A percentile compares a stretch with the other conserved stretches of the same genome.
Evolutionary conservation across 805 yeast species (phyloP).

Genomic region (Wickerhamomyces bovis): DNA sequence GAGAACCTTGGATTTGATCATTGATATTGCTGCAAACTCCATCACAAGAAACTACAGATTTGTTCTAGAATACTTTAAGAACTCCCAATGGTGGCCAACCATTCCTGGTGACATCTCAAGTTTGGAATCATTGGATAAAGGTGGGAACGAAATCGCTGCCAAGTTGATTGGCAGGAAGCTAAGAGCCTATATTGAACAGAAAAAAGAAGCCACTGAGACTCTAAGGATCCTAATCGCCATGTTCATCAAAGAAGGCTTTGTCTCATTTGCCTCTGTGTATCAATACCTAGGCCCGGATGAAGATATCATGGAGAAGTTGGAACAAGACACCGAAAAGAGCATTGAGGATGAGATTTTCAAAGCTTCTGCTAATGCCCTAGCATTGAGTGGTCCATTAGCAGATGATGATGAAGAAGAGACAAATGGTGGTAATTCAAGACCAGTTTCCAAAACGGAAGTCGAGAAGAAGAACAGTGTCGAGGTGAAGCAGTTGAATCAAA

Average conservation of each 20-base stretch:
- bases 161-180: slow-evolving; percentile 46
- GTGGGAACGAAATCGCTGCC: slow-evolving; percentile 54
- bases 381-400: slow-evolving; percentile 79
- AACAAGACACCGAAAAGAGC: slow-evolving; percentile 38
- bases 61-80: slow-evolving; percentile 42
- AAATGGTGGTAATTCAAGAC: slow-evolving; percentile 27
- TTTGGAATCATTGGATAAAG: slow-evolving; percentile 31
- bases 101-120: slow-evolving; percentile 27
- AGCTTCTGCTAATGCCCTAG: slow-evolving; percentile 72
- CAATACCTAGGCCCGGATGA: slow-evolving; percentile 50
- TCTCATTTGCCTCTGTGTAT: slow-evolving; percentile 59
- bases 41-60: slow-evolving; percentile 40
- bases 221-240: slow-evolving; percentile 43
- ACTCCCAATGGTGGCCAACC: slow-evolving; percentile 66
- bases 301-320: slow-evolving; percentile 37
- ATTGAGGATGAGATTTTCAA: slow-evolving; percentile 50
- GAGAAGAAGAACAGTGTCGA: not conserved
- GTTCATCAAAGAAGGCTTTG: slow-evolving; percentile 57
- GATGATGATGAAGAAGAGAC: slow-evolving; percentile 63
- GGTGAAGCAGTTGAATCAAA: slow-evolving; percentile 25
- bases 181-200: slow-evolving; percentile 22
- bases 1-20: slow-evolving; percentile 56
- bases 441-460: slow-evolving; percentile 3
- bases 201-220: slow-evolving; percentile 35
- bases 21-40: slow-evolving; percentile 45